phyloP scores from a whole-genome alignment of 352 stramenopile species.

The Labyrinthula sp. region DNA sequence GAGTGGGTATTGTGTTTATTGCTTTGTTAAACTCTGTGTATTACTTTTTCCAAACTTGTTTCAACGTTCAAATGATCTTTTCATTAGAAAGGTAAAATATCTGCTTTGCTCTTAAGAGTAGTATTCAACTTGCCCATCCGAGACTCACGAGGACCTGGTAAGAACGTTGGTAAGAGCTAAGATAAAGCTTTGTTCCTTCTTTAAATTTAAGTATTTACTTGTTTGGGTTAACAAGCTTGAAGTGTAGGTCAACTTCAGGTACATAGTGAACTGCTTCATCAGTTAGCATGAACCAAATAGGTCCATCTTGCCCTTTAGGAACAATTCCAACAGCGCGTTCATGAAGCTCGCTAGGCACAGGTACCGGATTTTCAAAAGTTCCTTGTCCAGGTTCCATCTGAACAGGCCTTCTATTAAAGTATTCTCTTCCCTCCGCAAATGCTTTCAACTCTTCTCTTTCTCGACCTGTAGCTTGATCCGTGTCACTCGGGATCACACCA shows the following conservation, averaged over 20 bases:
- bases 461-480: conserved; percentile 26
- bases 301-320: conserved; percentile 24
- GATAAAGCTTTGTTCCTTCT: too few relatives aligned
- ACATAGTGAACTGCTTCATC: conserved; percentile 24
- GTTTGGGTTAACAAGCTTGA: conserved; percentile 27
- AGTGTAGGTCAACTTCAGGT: conserved; percentile 22
- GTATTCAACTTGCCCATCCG: too few relatives aligned
- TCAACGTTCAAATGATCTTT: too few relatives aligned
- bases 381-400: conserved; percentile 26
- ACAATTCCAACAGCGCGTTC: conserved; percentile 18
- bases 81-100: too few relatives aligned
- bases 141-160: too few relatives aligned
- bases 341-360: conserved; percentile 24
- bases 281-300: conserved; percentile 26
- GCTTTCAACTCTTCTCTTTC: conserved; percentile 28
- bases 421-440: conserved; percentile 26
- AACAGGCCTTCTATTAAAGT: conserved; percentile 27
- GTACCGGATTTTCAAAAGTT: conserved; percentile 20
- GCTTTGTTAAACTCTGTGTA: too few relatives aligned
- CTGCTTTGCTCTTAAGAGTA: too few relatives aligned
- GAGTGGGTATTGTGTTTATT: too few relatives aligned
- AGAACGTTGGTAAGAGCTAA: too few relatives aligned
- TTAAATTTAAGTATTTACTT: too few relatives aligned
- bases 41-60: too few relatives aligned
- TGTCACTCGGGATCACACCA: conserved; percentile 16